Conservation (phyloP, 306 rosid species). For the Senna siamea region DNA sequence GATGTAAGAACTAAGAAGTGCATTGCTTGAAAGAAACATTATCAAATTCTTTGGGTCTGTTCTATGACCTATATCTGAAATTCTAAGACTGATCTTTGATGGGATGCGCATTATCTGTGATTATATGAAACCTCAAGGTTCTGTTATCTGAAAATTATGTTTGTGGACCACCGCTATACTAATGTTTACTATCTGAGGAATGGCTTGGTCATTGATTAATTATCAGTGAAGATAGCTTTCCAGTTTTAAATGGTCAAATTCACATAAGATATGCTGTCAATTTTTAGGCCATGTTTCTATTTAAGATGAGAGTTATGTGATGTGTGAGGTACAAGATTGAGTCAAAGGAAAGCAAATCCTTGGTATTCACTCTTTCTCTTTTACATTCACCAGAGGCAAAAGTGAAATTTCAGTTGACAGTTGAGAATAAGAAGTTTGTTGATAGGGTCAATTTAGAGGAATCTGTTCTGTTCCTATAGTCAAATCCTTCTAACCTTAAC, state of each 20-base stretch:
- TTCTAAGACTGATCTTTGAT: conserved; percentile 2
- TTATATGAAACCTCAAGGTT: conserved; percentile 1
- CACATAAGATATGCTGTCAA: conserved; percentile 31
- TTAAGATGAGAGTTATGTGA: not conserved
- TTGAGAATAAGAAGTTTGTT: not conserved
- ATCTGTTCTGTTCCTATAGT: not conserved
- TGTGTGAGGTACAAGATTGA: not conserved
- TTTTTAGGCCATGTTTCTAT: conserved; percentile 34
- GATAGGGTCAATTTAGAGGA: not conserved
- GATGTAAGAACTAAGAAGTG: conserved; percentile 35
- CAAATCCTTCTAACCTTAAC: not conserved
- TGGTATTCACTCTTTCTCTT: not conserved
- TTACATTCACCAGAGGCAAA: not conserved
- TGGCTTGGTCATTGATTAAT: conserved; percentile 9
- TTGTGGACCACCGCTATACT: not conserved
- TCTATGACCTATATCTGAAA: not conserved
- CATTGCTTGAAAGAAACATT: conserved; percentile 68
- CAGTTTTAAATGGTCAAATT: conserved; percentile 21
- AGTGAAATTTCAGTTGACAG: not conserved
- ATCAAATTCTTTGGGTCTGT: conserved; percentile 12
- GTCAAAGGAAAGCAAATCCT: conserved; percentile 2
- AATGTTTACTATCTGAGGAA: not conserved
- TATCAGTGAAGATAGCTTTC: not conserved
- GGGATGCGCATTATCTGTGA: not conserved
- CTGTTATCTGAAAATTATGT: not conserved